phyloP scores from a whole-genome alignment of 2,329 filamentous ascomycete species.

The Penicillium sp. region DNA sequence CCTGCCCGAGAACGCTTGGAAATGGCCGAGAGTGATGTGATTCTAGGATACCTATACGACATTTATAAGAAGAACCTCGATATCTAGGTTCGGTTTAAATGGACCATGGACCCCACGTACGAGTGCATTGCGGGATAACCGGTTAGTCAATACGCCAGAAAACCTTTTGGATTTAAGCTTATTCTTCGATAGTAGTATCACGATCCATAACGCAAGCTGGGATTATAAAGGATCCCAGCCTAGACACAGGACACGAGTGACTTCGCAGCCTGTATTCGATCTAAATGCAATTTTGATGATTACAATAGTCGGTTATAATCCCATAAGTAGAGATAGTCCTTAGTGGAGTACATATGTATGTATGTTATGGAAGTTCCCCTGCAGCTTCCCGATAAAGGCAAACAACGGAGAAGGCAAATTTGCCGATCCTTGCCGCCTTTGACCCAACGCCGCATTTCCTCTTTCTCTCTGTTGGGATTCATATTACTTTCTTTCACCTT shows the following conservation, averaged over 20 bases:
- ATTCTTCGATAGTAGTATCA: conserved; percentile 55
- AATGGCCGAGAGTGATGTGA: conserved; percentile 65
- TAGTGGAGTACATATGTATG: background rate
- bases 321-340: background rate
- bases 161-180: background rate
- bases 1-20: conserved; percentile 57
- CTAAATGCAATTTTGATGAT: conserved; percentile 29
- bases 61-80: conserved; percentile 69
- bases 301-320: background rate
- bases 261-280: conserved; percentile 64
- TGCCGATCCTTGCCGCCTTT: conserved; percentile 16
- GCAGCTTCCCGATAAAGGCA: background rate
- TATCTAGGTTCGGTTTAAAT: conserved; percentile 69
- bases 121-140: conserved; percentile 69
- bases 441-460: conserved; percentile 6
- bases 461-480: background rate
- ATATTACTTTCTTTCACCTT: background rate
- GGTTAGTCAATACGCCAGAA: conserved; percentile 38
- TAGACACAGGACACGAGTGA: conserved; percentile 69
- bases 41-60: conserved; percentile 64
- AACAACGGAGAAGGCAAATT: background rate
- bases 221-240: conserved; percentile 67
- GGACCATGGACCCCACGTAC: conserved; percentile 68
- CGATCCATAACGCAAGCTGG: conserved; percentile 72
- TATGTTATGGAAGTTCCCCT: background rate